phyloP scores from a whole-genome alignment of 768 basidiomycete species.

The Cystobasidiopsis lactophilus region DNA sequence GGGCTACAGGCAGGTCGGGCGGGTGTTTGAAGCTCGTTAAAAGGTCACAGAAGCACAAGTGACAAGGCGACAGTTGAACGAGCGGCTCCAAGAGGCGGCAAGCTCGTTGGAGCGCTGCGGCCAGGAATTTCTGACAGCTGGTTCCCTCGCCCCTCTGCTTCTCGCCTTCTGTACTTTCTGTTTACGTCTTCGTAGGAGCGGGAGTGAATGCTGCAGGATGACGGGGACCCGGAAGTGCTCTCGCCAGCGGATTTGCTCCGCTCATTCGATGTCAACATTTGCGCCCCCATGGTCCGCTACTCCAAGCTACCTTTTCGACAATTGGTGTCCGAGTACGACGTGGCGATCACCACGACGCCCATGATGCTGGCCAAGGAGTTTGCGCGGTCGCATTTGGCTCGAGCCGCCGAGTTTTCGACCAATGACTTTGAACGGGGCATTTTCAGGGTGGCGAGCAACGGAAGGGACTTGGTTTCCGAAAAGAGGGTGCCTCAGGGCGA shows the following conservation, averaged over 20 bases:
- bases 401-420: conserved; percentile 29
- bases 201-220: too few relatives aligned
- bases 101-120: too few relatives aligned
- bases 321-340: conserved; percentile 28
- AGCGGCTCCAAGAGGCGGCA: too few relatives aligned
- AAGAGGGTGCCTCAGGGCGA: too few relatives aligned
- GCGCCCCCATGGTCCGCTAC: conserved; percentile 29
- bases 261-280: conserved; percentile 25
- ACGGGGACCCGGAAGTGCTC: conserved; percentile 10
- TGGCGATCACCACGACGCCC: conserved; percentile 31
- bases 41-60: neutral
- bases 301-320: conserved; percentile 31
- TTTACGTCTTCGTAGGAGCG: too few relatives aligned
- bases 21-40: neutral
- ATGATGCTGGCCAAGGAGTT: conserved; percentile 27
- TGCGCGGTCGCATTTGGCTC: conserved; percentile 27
- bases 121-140: too few relatives aligned
- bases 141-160: too few relatives aligned
- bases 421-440: conserved; percentile 26
- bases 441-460: conserved; percentile 24
- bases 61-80: neutral
- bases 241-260: conserved; percentile 24
- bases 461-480: too few relatives aligned
- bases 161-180: too few relatives aligned
- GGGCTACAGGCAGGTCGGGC: neutral